A percentile compares a stretch with the other conserved stretches of the same genome.
phyloP scores from a whole-genome alignment of 2,329 filamentous ascomycete genomes.

The Pseudogymnoascus sp. region DNA sequence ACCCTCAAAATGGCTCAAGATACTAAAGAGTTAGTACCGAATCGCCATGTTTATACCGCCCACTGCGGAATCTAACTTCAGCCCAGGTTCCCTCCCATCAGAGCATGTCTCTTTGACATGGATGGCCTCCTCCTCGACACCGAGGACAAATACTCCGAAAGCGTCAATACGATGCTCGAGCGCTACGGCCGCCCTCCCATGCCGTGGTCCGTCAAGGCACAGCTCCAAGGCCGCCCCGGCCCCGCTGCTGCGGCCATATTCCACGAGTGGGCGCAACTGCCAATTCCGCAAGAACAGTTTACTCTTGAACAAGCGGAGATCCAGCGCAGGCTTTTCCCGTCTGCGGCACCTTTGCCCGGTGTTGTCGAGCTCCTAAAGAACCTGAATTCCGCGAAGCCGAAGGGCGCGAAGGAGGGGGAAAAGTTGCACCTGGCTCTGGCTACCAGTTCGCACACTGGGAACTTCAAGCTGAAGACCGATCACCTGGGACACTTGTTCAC shows the following conservation, averaged over 20 bases:
- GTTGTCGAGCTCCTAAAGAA: constrained; percentile 60
- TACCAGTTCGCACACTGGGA: constrained; percentile 54
- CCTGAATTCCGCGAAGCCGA: constrained; percentile 34
- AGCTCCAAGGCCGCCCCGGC: constrained; percentile 43
- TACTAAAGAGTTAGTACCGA: constrained; percentile 6
- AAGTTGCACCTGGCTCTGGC: constrained; percentile 71
- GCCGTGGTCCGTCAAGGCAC: constrained; percentile 93
- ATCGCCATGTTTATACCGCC: background rate
- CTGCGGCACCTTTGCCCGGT: constrained; percentile 70
- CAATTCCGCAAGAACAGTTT: constrained; percentile 67
- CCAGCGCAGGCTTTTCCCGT: constrained; percentile 67
- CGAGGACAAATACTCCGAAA: constrained; percentile 83
- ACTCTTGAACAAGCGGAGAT: constrained; percentile 49
- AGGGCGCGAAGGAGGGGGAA: constrained; percentile 33
- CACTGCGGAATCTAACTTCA: constrained; percentile 5
- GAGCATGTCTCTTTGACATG: constrained; percentile 97
- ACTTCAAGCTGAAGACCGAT: constrained; percentile 30
- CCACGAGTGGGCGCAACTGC: constrained; percentile 77
- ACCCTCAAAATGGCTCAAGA: background rate
- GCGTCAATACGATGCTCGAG: constrained; percentile 74
- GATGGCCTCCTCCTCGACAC: constrained; percentile 92
- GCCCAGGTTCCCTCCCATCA: constrained; percentile 65
- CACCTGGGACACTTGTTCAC: constrained; percentile 53
- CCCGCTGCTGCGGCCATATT: constrained; percentile 50
- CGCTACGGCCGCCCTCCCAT: constrained; percentile 66